Conservation (phyloP, 257 asterid genomes). For the Datura wrightii region DNA sequence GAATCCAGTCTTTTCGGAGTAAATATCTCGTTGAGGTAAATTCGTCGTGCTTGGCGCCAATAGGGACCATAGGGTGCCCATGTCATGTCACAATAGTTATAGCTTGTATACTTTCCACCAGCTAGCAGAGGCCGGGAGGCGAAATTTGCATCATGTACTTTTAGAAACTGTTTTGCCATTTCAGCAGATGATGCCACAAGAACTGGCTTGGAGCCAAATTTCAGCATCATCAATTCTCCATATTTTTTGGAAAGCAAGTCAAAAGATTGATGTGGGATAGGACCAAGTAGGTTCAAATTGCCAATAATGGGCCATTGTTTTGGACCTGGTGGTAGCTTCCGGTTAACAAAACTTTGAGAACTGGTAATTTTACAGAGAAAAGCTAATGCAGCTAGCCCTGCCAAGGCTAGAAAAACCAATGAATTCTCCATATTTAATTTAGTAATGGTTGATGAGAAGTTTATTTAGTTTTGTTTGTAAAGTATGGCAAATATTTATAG, state of each 20-base stretch:
- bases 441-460: not conserved
- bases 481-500: not conserved
- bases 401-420: constrained; percentile 32
- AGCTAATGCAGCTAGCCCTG: constrained; percentile 29
- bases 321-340: constrained; percentile 47
- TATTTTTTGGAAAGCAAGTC: constrained; percentile 46
- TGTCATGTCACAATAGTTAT: constrained; percentile 38
- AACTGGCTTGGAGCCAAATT: constrained; percentile 44
- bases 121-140: constrained; percentile 50
- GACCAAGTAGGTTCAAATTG: constrained; percentile 49
- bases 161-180: constrained; percentile 52
- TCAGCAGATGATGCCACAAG: constrained; percentile 52
- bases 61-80: constrained; percentile 52
- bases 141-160: constrained; percentile 43
- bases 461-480: not conserved
- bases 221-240: constrained; percentile 53
- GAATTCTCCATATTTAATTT: constrained; percentile 32
- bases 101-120: constrained; percentile 41
- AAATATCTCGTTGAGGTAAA: constrained; percentile 38
- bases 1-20: constrained; percentile 36
- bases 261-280: constrained; percentile 44
- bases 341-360: not conserved
- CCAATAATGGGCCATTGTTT: constrained; percentile 57
- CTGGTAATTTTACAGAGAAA: constrained; percentile 25
- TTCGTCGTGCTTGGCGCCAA: constrained; percentile 47